Conservation (phyloP, 2,329 filamentous ascomycete genomes). For the Zarea fungicola region DNA sequence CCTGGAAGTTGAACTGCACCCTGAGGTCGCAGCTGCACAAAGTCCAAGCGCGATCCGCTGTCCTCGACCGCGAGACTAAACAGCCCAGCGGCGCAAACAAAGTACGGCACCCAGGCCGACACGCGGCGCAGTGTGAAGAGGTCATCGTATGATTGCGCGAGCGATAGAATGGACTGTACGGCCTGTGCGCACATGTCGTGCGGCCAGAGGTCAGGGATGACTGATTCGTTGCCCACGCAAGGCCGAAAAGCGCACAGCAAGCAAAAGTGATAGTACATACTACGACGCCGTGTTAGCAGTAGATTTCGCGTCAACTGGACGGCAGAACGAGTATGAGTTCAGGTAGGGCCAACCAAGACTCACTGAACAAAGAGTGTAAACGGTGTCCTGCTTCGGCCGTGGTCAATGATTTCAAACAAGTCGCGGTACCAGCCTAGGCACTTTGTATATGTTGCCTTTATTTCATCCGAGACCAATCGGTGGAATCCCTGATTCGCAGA, state of each 20-base stretch:
- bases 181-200: neutral
- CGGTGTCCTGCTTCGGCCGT: conserved; percentile 8
- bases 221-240: neutral
- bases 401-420: conserved; percentile 12
- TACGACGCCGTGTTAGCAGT: neutral
- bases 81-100: conserved; percentile 15
- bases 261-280: conserved; percentile 19
- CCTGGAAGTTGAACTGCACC: neutral
- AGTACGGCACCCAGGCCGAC: conserved; percentile 15
- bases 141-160: conserved; percentile 17
- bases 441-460: conserved; percentile 13
- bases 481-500: neutral
- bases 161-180: neutral
- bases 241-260: conserved; percentile 16
- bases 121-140: conserved; percentile 18
- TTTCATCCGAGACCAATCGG: neutral
- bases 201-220: conserved; percentile 4
- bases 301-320: neutral
- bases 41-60: neutral
- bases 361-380: conserved; percentile 18
- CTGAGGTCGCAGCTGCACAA: neutral
- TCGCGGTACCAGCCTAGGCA: conserved; percentile 18
- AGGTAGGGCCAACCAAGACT: too few relatives aligned
- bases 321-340: too few relatives aligned
- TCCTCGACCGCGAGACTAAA: conserved; percentile 9